A percentile compares a stretch with the other conserved stretches of the same genome.
Evolutionary conservation across 1,139 yeast species (phyloP).

Genomic region (Yamadazyma conglobata): DNA sequence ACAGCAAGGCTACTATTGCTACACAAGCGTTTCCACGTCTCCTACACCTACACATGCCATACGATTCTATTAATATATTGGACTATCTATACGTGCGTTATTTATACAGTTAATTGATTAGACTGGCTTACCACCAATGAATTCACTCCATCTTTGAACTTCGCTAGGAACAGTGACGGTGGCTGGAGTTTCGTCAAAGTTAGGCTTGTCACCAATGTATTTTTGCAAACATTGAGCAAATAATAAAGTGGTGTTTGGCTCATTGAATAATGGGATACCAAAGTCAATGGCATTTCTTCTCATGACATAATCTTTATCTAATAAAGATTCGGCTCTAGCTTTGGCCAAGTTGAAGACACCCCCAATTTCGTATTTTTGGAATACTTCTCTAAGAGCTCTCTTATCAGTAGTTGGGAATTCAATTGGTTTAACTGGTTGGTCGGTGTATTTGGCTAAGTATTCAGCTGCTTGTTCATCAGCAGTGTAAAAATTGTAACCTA

Average conservation of each 20-base stretch:
- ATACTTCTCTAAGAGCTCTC: slow-evolving; percentile 88
- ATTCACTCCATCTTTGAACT: slow-evolving; percentile 95
- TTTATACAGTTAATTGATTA: no score
- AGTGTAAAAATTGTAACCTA: slow-evolving; percentile 80
- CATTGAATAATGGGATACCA: slow-evolving; percentile 93
- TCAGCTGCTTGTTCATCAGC: slow-evolving; percentile 70
- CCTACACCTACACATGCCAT: no score
- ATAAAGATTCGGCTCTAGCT: slow-evolving; percentile 78
- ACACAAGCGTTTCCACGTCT: no score
- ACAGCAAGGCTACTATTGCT: no score
- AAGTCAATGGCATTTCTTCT: slow-evolving; percentile 98
- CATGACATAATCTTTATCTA: slow-evolving; percentile 94
- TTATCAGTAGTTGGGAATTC: slow-evolving; percentile 92
- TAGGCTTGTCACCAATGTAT: slow-evolving; percentile 59
- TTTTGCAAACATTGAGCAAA: slow-evolving; percentile 81
- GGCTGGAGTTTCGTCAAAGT: slow-evolving; percentile 38
- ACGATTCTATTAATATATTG: no score
- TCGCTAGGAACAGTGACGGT: slow-evolving; percentile 69
- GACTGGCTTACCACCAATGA: slow-evolving; percentile 87
- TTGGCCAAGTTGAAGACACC: slow-evolving; percentile 90
- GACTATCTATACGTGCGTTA: no score
- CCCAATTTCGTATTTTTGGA: slow-evolving; percentile 78
- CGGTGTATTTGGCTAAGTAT: slow-evolving; percentile 54
- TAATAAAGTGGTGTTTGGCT: slow-evolving; percentile 85
- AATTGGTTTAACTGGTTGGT: slow-evolving; percentile 57